Conservation (phyloP, 768 basidiomycete genomes). For the Serpula lacrymans region DNA sequence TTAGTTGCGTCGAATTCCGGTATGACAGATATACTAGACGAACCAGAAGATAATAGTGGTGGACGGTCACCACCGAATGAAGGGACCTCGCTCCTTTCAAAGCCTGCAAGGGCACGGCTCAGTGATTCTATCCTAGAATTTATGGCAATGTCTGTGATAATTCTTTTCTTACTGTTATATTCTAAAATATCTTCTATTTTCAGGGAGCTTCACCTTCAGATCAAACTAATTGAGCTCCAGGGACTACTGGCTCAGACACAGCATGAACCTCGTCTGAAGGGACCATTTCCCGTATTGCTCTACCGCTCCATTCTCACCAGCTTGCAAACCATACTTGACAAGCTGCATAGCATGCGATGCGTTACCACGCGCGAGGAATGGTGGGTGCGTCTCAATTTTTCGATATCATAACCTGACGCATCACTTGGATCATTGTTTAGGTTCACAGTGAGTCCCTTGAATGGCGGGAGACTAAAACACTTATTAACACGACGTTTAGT, state of each 20-base stretch:
- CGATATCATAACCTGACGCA: conserved; percentile 6
- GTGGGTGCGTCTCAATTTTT: conserved; percentile 38
- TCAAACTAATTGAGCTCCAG: conserved; percentile 83
- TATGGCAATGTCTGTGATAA: conserved; percentile 77
- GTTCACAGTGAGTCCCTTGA: conserved; percentile 60
- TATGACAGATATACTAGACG: conserved; percentile 43
- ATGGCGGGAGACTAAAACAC: too few relatives aligned
- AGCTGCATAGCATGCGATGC: conserved; percentile 92
- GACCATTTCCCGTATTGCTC: conserved; percentile 84
- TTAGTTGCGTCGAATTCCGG: conserved; percentile 86
- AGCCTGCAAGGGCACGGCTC: conserved; percentile 40
- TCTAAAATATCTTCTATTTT: not conserved
- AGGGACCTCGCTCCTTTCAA: conserved; percentile 26
- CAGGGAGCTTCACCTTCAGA: conserved; percentile 95
- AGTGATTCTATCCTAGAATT: conserved; percentile 75
- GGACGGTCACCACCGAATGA: conserved; percentile 20
- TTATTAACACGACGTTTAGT: conserved; percentile 39
- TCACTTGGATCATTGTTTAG: conserved; percentile 31
- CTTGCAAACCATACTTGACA: conserved; percentile 82
- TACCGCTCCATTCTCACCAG: conserved; percentile 84
- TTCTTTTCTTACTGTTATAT: conserved; percentile 6
- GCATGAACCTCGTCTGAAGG: conserved; percentile 93
- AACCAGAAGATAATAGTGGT: conserved; percentile 10
- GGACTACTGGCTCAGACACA: conserved; percentile 83
- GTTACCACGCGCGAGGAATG: conserved; percentile 97